Evolutionary conservation across 257 asterid species (phyloP), one percentile per base, ranked within the genome.

Genomic region (Solanum lycopersicoides): DNA sequence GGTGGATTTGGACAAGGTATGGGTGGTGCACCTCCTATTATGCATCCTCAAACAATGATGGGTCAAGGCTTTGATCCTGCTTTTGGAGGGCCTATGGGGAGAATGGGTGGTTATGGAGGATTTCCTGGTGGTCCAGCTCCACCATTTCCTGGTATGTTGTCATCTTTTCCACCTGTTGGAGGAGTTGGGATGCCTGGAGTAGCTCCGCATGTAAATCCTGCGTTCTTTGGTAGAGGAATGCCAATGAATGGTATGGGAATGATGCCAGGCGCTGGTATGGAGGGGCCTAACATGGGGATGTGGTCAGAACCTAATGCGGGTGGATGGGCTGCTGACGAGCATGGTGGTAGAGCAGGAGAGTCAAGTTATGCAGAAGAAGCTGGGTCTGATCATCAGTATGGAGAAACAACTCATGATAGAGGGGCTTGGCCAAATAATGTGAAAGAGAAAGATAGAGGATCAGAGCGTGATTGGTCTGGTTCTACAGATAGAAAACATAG

Each of bases 181-280:
- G 84, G 89, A 82, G 95, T 96, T 82, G 98, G 98, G 83, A 89
- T 96, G 91, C 93, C 96, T 85, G 99, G 99, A 83, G 98, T 97
- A 75, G 99, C 99, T 85, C 99, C 99, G 35, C 99, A 95, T 89
- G 98, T 97, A 56, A 97, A 97, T 87, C 99, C 99, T 0, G 99
- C 99, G 18, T 97, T 97, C 85, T 95, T 95, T 53, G 96, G 98
- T 34, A 94, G 99, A 73, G 98, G 99, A 74, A 97, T 97, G 98
- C 92, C 95, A 66, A 95, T 95, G 88, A 95, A 92, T 87, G 94
- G 94, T 68, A 97, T 96, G 99, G 97, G 96, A 39, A 96, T 95
- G 97, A 97, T 97, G 98, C 96, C 96, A 34, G 82, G 87, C 25
- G 79, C 95, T 37, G 98, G 97, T 59, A 89, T 97, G 91, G 98